Evolutionary conservation across 176 grass and related monocot genomes (phyloP).

Genomic region (Aegilops speltoides): DNA sequence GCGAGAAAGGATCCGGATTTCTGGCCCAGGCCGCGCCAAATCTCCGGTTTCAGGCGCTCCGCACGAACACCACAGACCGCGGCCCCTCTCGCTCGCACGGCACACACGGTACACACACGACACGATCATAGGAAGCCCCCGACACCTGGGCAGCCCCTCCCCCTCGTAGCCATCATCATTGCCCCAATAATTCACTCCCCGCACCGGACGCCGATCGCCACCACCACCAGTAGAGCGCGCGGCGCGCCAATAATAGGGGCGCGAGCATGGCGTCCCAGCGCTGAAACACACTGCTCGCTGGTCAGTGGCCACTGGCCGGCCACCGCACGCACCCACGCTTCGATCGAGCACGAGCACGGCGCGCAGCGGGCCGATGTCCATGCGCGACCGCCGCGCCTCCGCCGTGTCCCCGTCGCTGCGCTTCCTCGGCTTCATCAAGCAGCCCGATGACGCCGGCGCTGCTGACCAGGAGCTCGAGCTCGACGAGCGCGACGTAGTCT

Average conservation of each 20-base stretch:
- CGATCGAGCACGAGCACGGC: too few species aligned
- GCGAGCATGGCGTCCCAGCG: neutral
- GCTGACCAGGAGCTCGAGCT: conserved; percentile 57
- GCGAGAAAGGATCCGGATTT: neutral
- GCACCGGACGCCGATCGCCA: neutral
- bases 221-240: neutral
- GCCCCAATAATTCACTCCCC: conserved; percentile 57
- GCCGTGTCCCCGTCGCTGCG: conserved; percentile 57
- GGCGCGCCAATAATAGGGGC: conserved; percentile 40
- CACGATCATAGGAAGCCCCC: too few species aligned
- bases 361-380: conserved; percentile 18
- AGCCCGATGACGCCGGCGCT: conserved; percentile 33
- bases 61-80: neutral
- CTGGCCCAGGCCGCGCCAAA: neutral
- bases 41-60: neutral
- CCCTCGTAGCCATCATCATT: conserved; percentile 40
- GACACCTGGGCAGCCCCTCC: neutral
- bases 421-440: conserved; percentile 69
- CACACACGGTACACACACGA: conserved; percentile 18
- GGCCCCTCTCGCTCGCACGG: neutral
- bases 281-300: conserved; percentile 17
- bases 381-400: conserved; percentile 34
- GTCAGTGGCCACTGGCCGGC: conserved; percentile 20
- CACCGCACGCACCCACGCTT: conserved; percentile 11
- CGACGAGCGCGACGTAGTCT: conserved; percentile 82